Base-by-base conservation (phyloP, 345 rosid genomes). In the thale cress (Arabidopsis thaliana) region DNA sequence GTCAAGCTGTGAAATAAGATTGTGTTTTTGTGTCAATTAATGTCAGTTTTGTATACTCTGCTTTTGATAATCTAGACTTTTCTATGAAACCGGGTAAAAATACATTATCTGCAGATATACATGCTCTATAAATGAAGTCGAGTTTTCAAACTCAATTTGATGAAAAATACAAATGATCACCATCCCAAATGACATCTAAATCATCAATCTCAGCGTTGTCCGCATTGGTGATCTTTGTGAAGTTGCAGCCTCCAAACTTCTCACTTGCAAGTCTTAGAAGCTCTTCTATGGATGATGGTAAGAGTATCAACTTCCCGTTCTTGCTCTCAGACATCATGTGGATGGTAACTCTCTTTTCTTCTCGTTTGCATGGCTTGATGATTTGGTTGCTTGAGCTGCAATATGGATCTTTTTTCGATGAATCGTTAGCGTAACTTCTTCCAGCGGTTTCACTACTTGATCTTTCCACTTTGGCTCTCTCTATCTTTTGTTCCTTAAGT, bases 191-290 rank as follows among this genome's bases (percentile, higher is more conserved):
- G 70, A 92, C 96, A 76, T 72, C 13, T 75, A 85, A 74, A 75
- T 90, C 96, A 74, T 90, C 93, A 77, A 95, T 86, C 80, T 87
- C 97, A 62, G 97, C 89, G 16, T 85, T 90, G 71, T 89, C 92
- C 3, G 77, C 88, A 79, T 82, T 86, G 48, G 81, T 50, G 48
- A 91, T 83, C 79, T 78, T 83, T 30, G 76, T 80, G 76, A 85
- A 87, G 56, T n/a, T 82, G 84, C 76, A 60, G 69, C 85, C 85
- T 82, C 88, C 91, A 72, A 83, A 88, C 86, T 86, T 94, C 71
- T 90, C 88, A 78, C 99, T 94, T 56, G 96, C 91, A 80, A 90
- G 65, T 72, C 68, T 80, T 84, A 94, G 89, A 75, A 94, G 85
- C 80, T 87, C 97, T 62, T 86, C 86, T 37, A 94, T 82, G 37